A percentile compares a stretch with the other conserved stretches of the same genome.
phyloP scores from a whole-genome alignment of 805 yeast genomes.

The Grigorovia transvaalensis region DNA sequence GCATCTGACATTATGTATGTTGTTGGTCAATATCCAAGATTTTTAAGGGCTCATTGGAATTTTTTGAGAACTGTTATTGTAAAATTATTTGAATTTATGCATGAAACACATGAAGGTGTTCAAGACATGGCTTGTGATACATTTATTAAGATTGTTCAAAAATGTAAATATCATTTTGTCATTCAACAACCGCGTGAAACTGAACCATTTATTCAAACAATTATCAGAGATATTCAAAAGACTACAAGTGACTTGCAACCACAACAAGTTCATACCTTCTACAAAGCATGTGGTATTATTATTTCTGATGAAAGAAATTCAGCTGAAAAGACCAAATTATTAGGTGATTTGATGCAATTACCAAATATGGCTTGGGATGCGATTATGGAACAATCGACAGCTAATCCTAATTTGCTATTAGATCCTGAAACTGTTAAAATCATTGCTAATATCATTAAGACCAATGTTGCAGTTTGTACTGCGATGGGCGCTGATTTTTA shows the following conservation, averaged over 20 bases:
- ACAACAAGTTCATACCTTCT: slow-evolving; percentile 95
- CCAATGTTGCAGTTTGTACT: slow-evolving; percentile 91
- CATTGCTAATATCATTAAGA: slow-evolving; percentile 85
- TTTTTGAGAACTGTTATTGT: slow-evolving; percentile 91
- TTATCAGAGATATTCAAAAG: slow-evolving; percentile 68
- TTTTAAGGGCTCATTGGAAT: slow-evolving; percentile 96
- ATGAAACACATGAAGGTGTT: slow-evolving; percentile 99
- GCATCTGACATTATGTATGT: slow-evolving; percentile 99
- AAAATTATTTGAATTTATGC: slow-evolving; percentile 96
- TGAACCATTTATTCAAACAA: slow-evolving; percentile 87
- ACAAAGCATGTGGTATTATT: slow-evolving; percentile 94
- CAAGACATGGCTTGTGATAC: slow-evolving; percentile 99
- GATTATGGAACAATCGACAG: slow-evolving; percentile 74
- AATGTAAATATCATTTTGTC: slow-evolving; percentile 93
- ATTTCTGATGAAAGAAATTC: slow-evolving; percentile 74
- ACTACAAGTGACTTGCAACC: slow-evolving; percentile 92
- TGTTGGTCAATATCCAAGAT: slow-evolving; percentile 98
- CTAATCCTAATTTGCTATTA: slow-evolving; percentile 68
- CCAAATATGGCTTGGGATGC: slow-evolving; percentile 95
- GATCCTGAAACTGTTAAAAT: slow-evolving; percentile 82
- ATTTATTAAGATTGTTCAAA: slow-evolving; percentile 86
- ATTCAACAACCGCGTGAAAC: slow-evolving; percentile 74
- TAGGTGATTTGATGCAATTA: slow-evolving; percentile 71
- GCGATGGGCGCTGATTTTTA: slow-evolving; percentile 88
- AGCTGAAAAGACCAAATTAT: slow-evolving; percentile 58